These are phyloP conservation scores for Penicillium digitatum DNA, from an alignment of 2,329 filamentous ascomycete species.

Conservation along the genomic window DNA sequence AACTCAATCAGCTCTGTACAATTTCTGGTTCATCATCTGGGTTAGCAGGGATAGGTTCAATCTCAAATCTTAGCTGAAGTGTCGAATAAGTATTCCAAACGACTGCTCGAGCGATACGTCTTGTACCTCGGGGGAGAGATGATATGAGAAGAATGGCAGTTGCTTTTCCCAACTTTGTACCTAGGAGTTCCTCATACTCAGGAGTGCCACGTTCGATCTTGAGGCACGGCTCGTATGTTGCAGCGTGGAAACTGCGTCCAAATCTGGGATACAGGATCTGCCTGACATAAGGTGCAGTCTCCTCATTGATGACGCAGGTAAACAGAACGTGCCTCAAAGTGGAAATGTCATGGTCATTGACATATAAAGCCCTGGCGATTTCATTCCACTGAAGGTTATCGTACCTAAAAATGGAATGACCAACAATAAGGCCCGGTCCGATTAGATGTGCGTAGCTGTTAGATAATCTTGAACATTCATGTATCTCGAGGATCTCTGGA, in stretches of 20 bases:
- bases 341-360: background rate
- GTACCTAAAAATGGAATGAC: background rate
- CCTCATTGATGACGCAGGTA: background rate
- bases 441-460: background rate
- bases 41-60: background rate
- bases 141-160: background rate
- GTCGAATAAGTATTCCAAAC: background rate
- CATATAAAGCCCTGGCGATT: background rate
- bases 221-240: rapidly evolving
- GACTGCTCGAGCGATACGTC: background rate
- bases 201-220: background rate
- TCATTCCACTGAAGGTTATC: background rate
- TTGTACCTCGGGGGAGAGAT: background rate
- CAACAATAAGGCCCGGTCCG: background rate
- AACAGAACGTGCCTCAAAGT: background rate
- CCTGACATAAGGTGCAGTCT: background rate
- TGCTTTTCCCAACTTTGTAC: background rate
- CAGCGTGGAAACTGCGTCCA: background rate
- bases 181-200: background rate
- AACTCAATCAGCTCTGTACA: background rate
- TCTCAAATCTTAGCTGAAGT: background rate
- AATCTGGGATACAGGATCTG: background rate
- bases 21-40: background rate
- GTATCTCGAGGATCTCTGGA: no score
- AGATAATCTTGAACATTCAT: background rate